Percentiles rank a stretch among this genome's conserved stretches.
These are phyloP conservation scores for Xanthoparmelia taractica DNA, from an alignment of 495 filamentous ascomycete species.

Conservation along the genomic window DNA sequence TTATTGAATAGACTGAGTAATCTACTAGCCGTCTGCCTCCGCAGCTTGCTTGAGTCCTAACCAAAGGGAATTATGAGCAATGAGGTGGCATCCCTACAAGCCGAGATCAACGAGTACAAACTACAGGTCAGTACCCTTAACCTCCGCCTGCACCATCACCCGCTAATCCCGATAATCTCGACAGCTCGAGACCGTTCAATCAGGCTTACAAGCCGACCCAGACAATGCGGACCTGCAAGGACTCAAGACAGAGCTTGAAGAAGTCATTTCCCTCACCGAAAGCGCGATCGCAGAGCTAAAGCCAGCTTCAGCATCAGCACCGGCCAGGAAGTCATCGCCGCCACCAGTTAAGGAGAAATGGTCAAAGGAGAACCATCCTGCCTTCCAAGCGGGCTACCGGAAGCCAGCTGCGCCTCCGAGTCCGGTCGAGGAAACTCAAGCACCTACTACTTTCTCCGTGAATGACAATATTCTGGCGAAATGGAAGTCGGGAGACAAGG, in stretches of 20 bases:
- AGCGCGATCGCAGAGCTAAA: slow-evolving; percentile 74
- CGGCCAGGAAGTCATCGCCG: slow-evolving; percentile 39
- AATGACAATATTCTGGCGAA: slow-evolving; percentile 86
- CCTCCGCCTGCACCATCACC: neutral
- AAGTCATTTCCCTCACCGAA: slow-evolving; percentile 72
- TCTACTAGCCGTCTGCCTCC: neutral
- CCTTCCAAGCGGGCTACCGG: slow-evolving; percentile 51
- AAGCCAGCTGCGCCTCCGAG: slow-evolving; percentile 36
- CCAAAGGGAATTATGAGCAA: slow-evolving; percentile 42
- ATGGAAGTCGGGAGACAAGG: slow-evolving; percentile 82
- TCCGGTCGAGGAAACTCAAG: slow-evolving; percentile 41
- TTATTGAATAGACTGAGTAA: neutral
- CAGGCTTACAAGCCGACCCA: slow-evolving; percentile 71
- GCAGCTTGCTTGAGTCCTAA: slow-evolving; percentile 6
- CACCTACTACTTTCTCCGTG: slow-evolving; percentile 59
- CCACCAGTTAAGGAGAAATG: slow-evolving; percentile 55
- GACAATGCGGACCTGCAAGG: slow-evolving; percentile 72
- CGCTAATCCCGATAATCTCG: slow-evolving; percentile 6
- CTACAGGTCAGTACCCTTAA: slow-evolving; percentile 51
- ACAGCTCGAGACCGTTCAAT: slow-evolving; percentile 74
- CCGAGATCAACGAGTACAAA: slow-evolving; percentile 74
- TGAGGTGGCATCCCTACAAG: slow-evolving; percentile 58
- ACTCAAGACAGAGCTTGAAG: slow-evolving; percentile 74
- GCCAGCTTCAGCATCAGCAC: slow-evolving; percentile 45
- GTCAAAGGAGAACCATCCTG: slow-evolving; percentile 64